A percentile compares a stretch with the other conserved stretches of the same genome.
Evolutionary conservation across 139 green algal species (phyloP).

Genomic region (Volvox reticuliferus): DNA sequence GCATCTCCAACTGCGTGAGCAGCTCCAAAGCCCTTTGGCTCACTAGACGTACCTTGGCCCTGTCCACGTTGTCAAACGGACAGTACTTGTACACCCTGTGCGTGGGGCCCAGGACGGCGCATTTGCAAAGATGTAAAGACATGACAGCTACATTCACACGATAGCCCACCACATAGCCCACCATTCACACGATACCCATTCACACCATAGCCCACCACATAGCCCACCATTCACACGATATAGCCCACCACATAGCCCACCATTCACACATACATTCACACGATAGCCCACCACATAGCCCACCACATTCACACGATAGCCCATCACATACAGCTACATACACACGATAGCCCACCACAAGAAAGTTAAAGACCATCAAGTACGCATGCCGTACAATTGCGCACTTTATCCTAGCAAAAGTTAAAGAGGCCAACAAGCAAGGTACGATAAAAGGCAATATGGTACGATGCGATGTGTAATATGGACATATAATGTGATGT

Average conservation of each 20-base stretch:
- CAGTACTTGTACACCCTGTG: constrained; percentile 21
- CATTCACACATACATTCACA: background rate
- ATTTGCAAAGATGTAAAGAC: background rate
- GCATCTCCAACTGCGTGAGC: background rate
- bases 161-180: background rate
- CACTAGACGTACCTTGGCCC: background rate
- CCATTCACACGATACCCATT: background rate
- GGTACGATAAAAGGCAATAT: too few species aligned
- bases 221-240: background rate
- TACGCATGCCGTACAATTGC: too few species aligned
- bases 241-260: background rate
- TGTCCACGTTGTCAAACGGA: background rate
- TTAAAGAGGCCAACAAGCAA: too few species aligned
- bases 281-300: background rate
- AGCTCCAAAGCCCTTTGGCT: background rate
- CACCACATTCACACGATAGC: background rate
- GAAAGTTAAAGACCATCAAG: too few species aligned
- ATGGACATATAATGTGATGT: too few species aligned
- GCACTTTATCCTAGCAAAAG: too few species aligned
- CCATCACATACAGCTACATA: too few species aligned
- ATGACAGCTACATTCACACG: background rate
- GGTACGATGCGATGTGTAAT: too few species aligned
- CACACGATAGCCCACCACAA: too few species aligned
- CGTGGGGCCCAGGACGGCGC: background rate
- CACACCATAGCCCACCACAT: background rate